Percentiles rank a stretch among this genome's conserved stretches.
Evolutionary conservation across 768 basidiomycete species (phyloP).

Genomic region (Phanerochaete sordida): DNA sequence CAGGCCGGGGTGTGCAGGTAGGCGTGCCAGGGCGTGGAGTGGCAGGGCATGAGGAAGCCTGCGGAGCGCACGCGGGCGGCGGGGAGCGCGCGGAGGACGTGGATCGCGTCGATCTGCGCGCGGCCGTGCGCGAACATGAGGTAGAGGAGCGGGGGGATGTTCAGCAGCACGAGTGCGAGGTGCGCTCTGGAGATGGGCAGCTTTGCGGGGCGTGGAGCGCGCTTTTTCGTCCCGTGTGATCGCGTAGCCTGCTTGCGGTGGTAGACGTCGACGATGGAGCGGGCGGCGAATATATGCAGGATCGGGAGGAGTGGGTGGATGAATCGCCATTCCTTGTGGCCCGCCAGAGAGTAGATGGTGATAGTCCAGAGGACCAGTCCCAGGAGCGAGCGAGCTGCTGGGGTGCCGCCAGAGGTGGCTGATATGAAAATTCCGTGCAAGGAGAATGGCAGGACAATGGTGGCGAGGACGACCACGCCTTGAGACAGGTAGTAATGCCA

Average conservation of each 20-base stretch:
- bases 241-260: neutral
- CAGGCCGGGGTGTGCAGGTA: conserved; percentile 75
- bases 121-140: conserved; percentile 71
- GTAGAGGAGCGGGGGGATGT: conserved; percentile 64
- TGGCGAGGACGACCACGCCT: conserved; percentile 78
- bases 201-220: neutral
- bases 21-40: conserved; percentile 91
- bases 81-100: conserved; percentile 58
- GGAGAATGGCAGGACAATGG: conserved; percentile 69
- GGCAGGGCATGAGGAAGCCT: conserved; percentile 93
- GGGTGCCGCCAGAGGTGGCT: neutral
- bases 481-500: conserved; percentile 92
- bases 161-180: conserved; percentile 22
- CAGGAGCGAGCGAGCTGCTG: conserved; percentile 39
- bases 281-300: conserved; percentile 74
- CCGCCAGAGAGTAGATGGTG: conserved; percentile 68
- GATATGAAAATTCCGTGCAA: conserved; percentile 53
- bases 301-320: conserved; percentile 88
- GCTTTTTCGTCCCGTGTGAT: no score
- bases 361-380: conserved; percentile 58
- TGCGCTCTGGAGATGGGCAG: neutral
- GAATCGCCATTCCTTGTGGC: conserved; percentile 98
- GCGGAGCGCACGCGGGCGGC: conserved; percentile 47
- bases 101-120: conserved; percentile 75
- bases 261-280: conserved; percentile 57